Evolutionary conservation across 2,329 filamentous ascomycete genomes (phyloP).

Genomic region (Pseudogymnoascus sp.): DNA sequence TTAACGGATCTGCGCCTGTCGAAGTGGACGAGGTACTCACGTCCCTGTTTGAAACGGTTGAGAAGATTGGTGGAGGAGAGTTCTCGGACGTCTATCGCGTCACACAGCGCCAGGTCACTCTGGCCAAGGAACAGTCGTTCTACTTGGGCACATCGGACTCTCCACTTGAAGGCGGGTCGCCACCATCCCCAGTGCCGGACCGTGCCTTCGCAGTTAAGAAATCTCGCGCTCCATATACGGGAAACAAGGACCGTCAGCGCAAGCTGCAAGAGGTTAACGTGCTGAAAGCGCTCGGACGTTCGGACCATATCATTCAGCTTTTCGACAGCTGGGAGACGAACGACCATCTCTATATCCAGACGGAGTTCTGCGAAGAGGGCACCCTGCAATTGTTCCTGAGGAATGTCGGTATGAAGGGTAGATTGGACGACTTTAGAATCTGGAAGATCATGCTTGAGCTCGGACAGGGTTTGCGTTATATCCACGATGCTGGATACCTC

Average conservation of each 20-base stretch:
- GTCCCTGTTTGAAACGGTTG: conserved; percentile 71
- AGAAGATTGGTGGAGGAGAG: conserved; percentile 75
- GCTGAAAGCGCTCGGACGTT: conserved; percentile 65
- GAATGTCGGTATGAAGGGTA: conserved; percentile 72
- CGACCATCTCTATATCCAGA: conserved; percentile 88
- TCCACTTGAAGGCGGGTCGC: conserved; percentile 39
- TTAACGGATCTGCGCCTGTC: conserved; percentile 59
- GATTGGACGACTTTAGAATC: conserved; percentile 93
- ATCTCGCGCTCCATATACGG: conserved; percentile 69
- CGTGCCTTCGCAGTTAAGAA: conserved; percentile 91
- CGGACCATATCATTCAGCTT: conserved; percentile 79
- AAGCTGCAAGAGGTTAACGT: conserved; percentile 80
- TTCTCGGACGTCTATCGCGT: conserved; percentile 91
- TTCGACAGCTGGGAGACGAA: conserved; percentile 83
- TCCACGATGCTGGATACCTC: conserved; percentile 80
- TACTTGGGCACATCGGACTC: conserved; percentile 35
- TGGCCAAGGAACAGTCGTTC: conserved; percentile 34
- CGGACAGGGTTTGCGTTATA: conserved; percentile 75
- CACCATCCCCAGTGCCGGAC: conserved; percentile 44
- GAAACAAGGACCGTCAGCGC: conserved; percentile 68
- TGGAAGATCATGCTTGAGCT: conserved; percentile 96
- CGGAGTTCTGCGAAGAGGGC: conserved; percentile 92
- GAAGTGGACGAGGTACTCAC: conserved; percentile 69
- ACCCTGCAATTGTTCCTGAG: conserved; percentile 79
- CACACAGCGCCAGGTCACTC: conserved; percentile 34